Conservation (phyloP, 148 eudicot species). For the Heliosperma pusillum region DNA sequence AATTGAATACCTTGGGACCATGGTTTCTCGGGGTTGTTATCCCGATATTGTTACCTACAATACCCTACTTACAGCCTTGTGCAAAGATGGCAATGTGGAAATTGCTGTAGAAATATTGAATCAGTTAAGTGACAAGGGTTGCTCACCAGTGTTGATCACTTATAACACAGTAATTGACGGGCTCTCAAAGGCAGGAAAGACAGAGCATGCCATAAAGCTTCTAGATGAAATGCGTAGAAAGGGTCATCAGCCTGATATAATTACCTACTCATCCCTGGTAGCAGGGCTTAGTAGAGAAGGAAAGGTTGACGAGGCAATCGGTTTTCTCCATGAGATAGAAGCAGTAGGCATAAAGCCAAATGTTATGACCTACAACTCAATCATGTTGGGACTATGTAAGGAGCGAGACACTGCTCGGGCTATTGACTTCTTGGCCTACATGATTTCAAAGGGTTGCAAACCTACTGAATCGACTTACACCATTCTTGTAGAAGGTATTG, state of each 20-base stretch:
- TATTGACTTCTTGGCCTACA: constrained; percentile 49
- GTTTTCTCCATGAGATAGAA: constrained; percentile 44
- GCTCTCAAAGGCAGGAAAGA: constrained; percentile 49
- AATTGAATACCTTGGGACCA: constrained; percentile 56
- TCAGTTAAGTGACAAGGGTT: constrained; percentile 54
- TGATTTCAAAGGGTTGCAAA: constrained; percentile 55
- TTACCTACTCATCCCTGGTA: constrained; percentile 47
- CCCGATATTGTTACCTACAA: constrained; percentile 78
- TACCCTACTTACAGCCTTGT: constrained; percentile 58
- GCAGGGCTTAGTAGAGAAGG: constrained; percentile 60
- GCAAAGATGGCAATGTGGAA: constrained; percentile 72
- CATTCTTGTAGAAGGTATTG: constrained; percentile 52
- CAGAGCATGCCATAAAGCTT: constrained; percentile 42
- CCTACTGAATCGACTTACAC: constrained; percentile 58
- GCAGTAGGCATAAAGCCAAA: constrained; percentile 48
- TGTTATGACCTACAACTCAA: constrained; percentile 45
- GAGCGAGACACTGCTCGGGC: constrained; percentile 51
- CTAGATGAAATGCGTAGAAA: constrained; percentile 47
- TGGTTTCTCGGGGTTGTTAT: constrained; percentile 67
- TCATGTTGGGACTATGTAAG: constrained; percentile 61
- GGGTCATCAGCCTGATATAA: constrained; percentile 54
- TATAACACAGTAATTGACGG: constrained; percentile 66
- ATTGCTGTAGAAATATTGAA: constrained; percentile 54
- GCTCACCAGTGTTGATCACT: constrained; percentile 59
- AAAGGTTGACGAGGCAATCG: constrained; percentile 50